Conservation (phyloP, 495 filamentous ascomycete genomes). For the Paragyromitra xinjiangensis region DNA sequence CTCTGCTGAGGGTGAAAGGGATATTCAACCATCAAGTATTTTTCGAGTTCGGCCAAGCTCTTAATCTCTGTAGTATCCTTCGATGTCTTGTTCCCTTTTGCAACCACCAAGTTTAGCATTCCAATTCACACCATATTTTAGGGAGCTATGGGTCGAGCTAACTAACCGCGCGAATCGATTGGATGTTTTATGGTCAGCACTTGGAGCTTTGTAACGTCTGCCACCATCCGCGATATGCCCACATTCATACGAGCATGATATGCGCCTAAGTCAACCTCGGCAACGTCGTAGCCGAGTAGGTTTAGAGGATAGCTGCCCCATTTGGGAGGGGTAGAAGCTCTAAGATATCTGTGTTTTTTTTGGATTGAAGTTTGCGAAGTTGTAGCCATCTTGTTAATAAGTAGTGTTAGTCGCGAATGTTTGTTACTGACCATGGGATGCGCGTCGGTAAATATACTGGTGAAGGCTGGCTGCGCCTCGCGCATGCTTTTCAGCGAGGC, state of each 20-base stretch:
- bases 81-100: not conserved
- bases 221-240: not conserved
- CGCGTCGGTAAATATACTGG: no score
- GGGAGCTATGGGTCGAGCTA: no score
- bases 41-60: not conserved
- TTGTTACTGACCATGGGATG: no score
- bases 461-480: no score
- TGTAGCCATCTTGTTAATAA: no score
- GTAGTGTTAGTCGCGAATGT: no score
- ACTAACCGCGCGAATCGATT: not conserved
- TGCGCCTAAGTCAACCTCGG: not conserved
- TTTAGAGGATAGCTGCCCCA: slow-evolving; percentile 10
- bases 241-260: not conserved
- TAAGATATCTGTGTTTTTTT: no score
- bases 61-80: not conserved
- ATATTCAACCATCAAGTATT: slow-evolving; percentile 11
- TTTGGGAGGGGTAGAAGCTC: not conserved
- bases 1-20: not conserved
- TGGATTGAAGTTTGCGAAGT: no score
- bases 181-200: slow-evolving; percentile 6
- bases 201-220: not conserved
- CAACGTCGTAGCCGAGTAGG: not conserved
- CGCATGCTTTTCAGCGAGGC: no score
- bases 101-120: not conserved
- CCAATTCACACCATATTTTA: no score